Evolutionary conservation across 371 early-diverging fungal genomes (phyloP).

Genomic region (Mortierella sp.): DNA sequence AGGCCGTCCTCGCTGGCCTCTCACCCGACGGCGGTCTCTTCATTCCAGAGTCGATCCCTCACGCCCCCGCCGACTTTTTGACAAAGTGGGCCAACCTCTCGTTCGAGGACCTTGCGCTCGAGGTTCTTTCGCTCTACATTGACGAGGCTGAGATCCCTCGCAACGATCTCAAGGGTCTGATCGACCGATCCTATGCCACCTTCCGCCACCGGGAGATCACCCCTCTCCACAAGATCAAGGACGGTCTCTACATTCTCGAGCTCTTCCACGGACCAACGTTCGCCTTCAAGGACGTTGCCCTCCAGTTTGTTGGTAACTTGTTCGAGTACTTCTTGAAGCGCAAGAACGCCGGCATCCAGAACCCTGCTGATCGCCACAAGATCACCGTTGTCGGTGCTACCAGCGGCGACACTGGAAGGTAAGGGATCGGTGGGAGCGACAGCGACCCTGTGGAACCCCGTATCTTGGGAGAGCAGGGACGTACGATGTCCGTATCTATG

Average conservation of each 20-base stretch:
- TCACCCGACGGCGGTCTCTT: slow-evolving; percentile 96
- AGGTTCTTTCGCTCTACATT: slow-evolving; percentile 86
- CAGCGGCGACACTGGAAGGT: slow-evolving; percentile 96
- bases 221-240: slow-evolving; percentile 80
- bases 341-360: slow-evolving; percentile 67
- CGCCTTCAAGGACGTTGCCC: slow-evolving; percentile 98
- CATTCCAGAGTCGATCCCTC: slow-evolving; percentile 88
- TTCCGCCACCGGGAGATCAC: slow-evolving; percentile 84
- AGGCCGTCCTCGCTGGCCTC: slow-evolving; percentile 92
- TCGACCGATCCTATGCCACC: slow-evolving; percentile 80
- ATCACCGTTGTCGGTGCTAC: slow-evolving; percentile 97
- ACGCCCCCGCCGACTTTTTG: slow-evolving; percentile 57
- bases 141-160: slow-evolving; percentile 81
- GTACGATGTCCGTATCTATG: neutral
- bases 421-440: slow-evolving; percentile 17
- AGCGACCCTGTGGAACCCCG: too few relatives aligned
- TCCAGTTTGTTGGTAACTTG: slow-evolving; percentile 96
- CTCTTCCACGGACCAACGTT: slow-evolving; percentile 98
- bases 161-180: slow-evolving; percentile 72
- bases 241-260: slow-evolving; percentile 83
- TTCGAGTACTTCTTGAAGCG: slow-evolving; percentile 96
- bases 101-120: slow-evolving; percentile 85
- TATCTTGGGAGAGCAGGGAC: neutral
- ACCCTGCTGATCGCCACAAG: slow-evolving; percentile 60
- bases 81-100: slow-evolving; percentile 76